Evolutionary conservation across 2,329 filamentous ascomycete species (phyloP), one percentile per base, ranked within the genome.

Genomic region (Cytospora mali): DNA sequence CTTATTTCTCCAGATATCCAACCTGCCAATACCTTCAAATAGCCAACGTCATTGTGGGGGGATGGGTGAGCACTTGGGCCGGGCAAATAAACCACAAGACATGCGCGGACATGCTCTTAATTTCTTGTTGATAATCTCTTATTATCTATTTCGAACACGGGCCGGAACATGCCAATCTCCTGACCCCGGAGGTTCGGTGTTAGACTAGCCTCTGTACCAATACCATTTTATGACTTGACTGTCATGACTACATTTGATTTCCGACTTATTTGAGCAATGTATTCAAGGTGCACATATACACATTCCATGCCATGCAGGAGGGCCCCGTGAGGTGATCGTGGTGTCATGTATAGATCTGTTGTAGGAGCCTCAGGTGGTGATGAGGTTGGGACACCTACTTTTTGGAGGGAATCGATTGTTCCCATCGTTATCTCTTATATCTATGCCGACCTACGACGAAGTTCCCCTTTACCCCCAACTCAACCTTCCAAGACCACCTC

Each of bases 101-200:
- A 59, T 62, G 55, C 54, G n/a, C 55, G 60, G 61, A 58, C 64
- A 61, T 63, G 35, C 21, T 61, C n/a, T 55, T 63, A 65, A 63
- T 65, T 65, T 63, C 56, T 46, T 65, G 61, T 53, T 39, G 53
- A 62, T 65, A 62, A 58, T 61, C 50, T 35, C 54, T 55, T 52
- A 59, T 65, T 52, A 55, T 39, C 60, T 60, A 55, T 65, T 61
- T 35, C 35, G 51, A 49, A 61, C 49, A 61, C 31, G 57, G 56
- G 33, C 42, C 23, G 39, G 46, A 28, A 21, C 16, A 31, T 27
- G 28, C 48, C 16, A 7, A 31, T 54, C 27, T 54, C 53, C 16
- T n/a, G 33, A 39, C 49, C 42, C 14, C 42, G n/a, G 27, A 48
- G 58, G 42, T 31, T n/a, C 18, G 58, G 16, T 53, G 18, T 14